A percentile compares a stretch with the other conserved stretches of the same genome.
phyloP scores from a whole-genome alignment of 257 asterid genomes.

The Plantago elongata region DNA sequence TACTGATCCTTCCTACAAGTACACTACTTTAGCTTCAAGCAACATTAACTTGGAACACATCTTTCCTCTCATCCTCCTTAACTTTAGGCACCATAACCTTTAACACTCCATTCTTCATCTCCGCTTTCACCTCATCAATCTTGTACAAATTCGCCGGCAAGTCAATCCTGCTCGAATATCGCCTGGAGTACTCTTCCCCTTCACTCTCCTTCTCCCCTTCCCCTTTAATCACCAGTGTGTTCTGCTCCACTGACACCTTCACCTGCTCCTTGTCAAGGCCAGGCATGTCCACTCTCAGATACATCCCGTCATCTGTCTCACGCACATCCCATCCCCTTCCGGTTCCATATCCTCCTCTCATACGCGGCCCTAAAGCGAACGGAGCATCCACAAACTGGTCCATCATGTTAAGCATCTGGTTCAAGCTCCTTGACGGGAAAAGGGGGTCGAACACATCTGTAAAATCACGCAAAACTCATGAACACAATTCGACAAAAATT shows the following conservation, averaged over 20 bases:
- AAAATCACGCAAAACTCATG: neutral
- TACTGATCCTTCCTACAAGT: too few species aligned
- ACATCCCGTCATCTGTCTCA: constrained; percentile 13
- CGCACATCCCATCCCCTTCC: neutral
- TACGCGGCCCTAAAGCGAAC: neutral
- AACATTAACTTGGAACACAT: constrained; percentile 15
- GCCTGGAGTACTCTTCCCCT: constrained; percentile 16
- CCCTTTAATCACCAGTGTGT: constrained; percentile 22
- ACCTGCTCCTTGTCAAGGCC: constrained; percentile 30
- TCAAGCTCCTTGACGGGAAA: constrained; percentile 50
- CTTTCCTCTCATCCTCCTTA: constrained; percentile 4
- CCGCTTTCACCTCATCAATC: constrained; percentile 24
- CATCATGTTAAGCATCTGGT: constrained; percentile 68
- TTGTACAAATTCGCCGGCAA: constrained; percentile 12
- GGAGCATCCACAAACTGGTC: constrained; percentile 45
- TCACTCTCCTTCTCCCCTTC: constrained; percentile 25
- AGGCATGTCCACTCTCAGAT: constrained; percentile 27
- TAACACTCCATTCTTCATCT: constrained; percentile 37
- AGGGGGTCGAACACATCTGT: constrained; percentile 64
- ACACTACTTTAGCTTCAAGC: neutral
- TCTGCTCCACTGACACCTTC: constrained; percentile 24
- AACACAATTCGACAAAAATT: neutral
- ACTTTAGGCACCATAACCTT: constrained; percentile 31
- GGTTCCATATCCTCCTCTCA: neutral
- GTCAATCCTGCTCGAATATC: constrained; percentile 25